Base-by-base conservation (phyloP, 2,329 filamentous ascomycete genomes). In the Cladobotryum protrusum region DNA sequence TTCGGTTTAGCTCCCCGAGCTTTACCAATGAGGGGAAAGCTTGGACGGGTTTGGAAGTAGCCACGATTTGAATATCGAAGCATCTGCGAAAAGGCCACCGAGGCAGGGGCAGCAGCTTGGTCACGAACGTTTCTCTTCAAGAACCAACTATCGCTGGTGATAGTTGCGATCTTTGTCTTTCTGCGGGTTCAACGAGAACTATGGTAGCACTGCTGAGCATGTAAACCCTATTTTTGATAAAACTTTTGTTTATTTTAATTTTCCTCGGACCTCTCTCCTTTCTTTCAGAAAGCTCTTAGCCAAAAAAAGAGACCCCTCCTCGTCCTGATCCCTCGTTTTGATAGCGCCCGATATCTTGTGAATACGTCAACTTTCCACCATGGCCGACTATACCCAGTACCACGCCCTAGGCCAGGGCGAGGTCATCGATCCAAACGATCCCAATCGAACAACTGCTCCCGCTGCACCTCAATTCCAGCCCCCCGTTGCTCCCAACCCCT, bases 401-500 rank as follows among this genome's bases (percentile, higher is more conserved):
- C 76, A 81, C 59, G 68, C 75, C 61, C 71, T 81, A 47, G 79
- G 78, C 43, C 77, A 81, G 60, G 76, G 75, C 59, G 74, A 78
- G 54, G 72, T 72, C 53, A 60, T 72, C 59, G 77, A 83, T 56
- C 71, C 79, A 62, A 73, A 79, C 68, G 68, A 81, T 67, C 70
- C 77, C 61, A 68, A 74, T 68, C 65, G 70, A 64, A 72, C 71
- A 52, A 67, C 65, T 59, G 76, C 79, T 55, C 76, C 74, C 44
- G 71, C 71, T 52, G 66, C 73, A 52, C 72, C 74, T 56, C 79
- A 81, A 59, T 83, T 83, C 64, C 73, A 78, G 51, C 77, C 75
- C 41, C 77, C 76, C 14, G 61, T 77, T 48, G 75, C 76, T 35
- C 70, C 73, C 45, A 73, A 77, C 50, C 77, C 74, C 15, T 82